phyloP scores from a whole-genome alignment of 2,329 filamentous ascomycete genomes.

The Apiospora aurea region DNA sequence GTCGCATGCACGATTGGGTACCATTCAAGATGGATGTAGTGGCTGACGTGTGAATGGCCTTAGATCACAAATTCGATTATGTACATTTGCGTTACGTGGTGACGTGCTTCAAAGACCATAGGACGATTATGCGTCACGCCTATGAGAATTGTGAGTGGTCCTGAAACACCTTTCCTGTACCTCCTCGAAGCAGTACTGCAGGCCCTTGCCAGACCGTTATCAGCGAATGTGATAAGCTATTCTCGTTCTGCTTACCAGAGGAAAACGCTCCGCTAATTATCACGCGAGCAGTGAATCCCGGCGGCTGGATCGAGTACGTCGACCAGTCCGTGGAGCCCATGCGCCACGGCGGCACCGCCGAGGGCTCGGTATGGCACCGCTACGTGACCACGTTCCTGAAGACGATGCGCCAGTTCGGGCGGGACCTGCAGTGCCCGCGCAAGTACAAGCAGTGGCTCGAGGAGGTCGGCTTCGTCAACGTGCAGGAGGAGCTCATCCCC shows the following conservation, averaged over 20 bases:
- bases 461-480: conserved; percentile 21
- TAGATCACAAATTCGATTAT: conserved; percentile 23
- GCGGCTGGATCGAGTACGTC: conserved; percentile 20
- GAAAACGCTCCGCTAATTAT: background rate
- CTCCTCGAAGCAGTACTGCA: background rate
- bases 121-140: conserved; percentile 17
- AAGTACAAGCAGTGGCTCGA: conserved; percentile 18
- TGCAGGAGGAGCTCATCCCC: conserved; percentile 13
- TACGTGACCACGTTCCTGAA: background rate
- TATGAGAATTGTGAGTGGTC: conserved; percentile 16
- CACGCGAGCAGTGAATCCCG: conserved; percentile 6
- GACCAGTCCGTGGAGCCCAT: conserved; percentile 10
- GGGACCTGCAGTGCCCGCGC: conserved; percentile 6
- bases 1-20: conserved; percentile 7
- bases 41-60: background rate
- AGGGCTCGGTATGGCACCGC: conserved; percentile 6
- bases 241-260: too few species aligned
- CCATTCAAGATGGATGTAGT: background rate
- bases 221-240: too few species aligned
- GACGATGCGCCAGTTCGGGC: conserved; percentile 1
- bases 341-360: conserved; percentile 3
- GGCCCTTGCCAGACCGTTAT: too few species aligned
- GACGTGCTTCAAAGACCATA: conserved; percentile 19
- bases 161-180: background rate
- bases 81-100: conserved; percentile 24